Evolutionary conservation across 75 land plant genomes (phyloP), one percentile per base, ranked within the genome.

Genomic region (Gnetum montanum): DNA sequence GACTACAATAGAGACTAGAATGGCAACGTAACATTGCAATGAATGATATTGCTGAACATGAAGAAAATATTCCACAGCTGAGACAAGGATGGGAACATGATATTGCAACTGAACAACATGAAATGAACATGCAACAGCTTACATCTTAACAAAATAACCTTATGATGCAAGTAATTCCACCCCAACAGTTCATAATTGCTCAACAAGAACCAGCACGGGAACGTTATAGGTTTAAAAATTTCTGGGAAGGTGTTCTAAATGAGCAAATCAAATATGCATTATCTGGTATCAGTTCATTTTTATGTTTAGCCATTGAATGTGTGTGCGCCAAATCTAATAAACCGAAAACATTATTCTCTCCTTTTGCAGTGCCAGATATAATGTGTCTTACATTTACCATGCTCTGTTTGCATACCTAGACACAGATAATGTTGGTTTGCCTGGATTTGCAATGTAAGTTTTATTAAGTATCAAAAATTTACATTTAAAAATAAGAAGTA

Each of bases 321-420:
- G 64, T 2, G 56, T 36, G 41, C 48, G 38, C 0, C 37, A n/a
- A n/a, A n/a, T 60, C 1, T 43, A 64, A 40, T 73, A 77, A 73
- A 44, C n/a, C n/a, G n/a, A n/a, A n/a, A 33, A 52, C 35, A 31
- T 15, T 55, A 38, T 22, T 63, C 13, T 6, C 49, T 25, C n/a
- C 4, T 13, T 44, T 69, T 62, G 60, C 87, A 91, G 97, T 67
- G 88, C 88, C 49, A 93, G 88, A 49, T 91, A 91, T 74, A 91
- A 84, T 58, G 83, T 80, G 10, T 91, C 97, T 1, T 91, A 91
- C 46, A 78, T 78, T 43, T 91, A 87, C 43, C 94, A 91, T 49
- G 75, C 97, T 27, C 62, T 91, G 78, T 91, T 49, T 57, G 82
- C 93, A 35, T 91, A 87, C 65, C 88, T 91, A 38, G 97, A 91